Percentiles rank a stretch among this genome's conserved stretches.
These are phyloP conservation scores for Asterochloris erici DNA, from an alignment of 139 green algal species.

Conservation along the genomic window DNA sequence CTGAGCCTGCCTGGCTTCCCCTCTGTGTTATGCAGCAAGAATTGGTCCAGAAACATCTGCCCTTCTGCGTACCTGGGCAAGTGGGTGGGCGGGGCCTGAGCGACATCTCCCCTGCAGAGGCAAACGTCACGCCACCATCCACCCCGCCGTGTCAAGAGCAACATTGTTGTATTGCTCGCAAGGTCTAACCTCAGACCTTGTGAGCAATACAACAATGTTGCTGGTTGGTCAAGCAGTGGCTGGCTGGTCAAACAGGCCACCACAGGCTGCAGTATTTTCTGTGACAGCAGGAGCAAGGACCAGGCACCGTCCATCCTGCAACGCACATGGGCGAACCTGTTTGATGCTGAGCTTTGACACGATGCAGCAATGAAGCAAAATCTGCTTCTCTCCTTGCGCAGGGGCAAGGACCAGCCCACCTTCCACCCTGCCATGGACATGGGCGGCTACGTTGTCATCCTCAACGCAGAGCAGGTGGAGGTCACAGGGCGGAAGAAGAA, in stretches of 20 bases:
- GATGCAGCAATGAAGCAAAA: not conserved
- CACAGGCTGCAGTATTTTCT: not conserved
- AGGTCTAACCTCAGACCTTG: not conserved
- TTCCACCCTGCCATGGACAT: conserved; percentile 97
- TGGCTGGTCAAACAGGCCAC: not conserved
- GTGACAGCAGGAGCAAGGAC: not conserved
- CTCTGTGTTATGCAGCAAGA: too few relatives aligned
- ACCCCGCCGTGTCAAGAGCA: not conserved
- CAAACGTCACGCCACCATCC: not conserved
- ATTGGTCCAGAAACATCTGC: too few relatives aligned
- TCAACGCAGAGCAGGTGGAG: conserved; percentile 93
- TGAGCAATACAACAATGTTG: not conserved
- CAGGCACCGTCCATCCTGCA: not conserved
- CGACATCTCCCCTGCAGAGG: too few relatives aligned
- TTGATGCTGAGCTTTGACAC: not conserved
- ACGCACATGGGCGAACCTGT: not conserved
- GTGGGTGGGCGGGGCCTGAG: too few relatives aligned
- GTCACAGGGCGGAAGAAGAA: conserved; percentile 89
- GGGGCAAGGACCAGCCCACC: conserved; percentile 84
- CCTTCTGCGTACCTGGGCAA: too few relatives aligned
- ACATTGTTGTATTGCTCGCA: not conserved
- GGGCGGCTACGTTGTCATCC: conserved; percentile 92
- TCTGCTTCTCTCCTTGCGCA: conserved; percentile 15
- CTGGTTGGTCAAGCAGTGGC: not conserved
- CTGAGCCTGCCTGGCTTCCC: too few relatives aligned